Percentiles rank a stretch among this genome's conserved stretches.
Evolutionary conservation across 1,284 basidiomycete species (phyloP).

Genomic region (Volvariella volvacea): DNA sequence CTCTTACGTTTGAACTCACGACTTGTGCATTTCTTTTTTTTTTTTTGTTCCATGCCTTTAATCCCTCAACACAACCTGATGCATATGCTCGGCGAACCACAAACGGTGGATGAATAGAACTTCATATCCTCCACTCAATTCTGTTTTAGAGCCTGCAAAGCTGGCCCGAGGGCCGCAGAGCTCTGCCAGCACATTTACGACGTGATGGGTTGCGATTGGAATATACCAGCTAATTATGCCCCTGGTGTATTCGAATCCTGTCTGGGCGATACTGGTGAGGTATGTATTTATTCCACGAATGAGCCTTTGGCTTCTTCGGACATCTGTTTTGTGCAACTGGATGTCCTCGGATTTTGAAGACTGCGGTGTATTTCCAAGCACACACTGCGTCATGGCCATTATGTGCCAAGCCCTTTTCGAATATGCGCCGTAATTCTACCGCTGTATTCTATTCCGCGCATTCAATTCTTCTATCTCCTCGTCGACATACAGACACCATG

Average conservation of each 20-base stretch:
- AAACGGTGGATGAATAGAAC: constrained; percentile 27
- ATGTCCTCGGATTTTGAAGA: too few species aligned
- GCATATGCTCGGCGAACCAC: too few species aligned
- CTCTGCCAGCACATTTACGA: constrained; percentile 68
- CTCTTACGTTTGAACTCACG: too few species aligned
- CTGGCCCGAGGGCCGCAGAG: constrained; percentile 44
- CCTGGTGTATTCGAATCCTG: constrained; percentile 56
- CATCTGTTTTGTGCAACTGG: too few species aligned
- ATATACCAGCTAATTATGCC: constrained; percentile 62
- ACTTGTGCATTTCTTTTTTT: constrained; percentile 19
- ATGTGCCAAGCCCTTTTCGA: too few species aligned
- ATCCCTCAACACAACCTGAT: too few species aligned
- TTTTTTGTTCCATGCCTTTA: too few species aligned
- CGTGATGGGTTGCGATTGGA: constrained; percentile 58
- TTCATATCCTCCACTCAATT: constrained; percentile 56
- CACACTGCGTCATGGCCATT: too few species aligned
- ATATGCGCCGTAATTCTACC: neutral
- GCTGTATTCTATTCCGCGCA: constrained; percentile 1
- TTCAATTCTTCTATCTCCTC: constrained; percentile 2
- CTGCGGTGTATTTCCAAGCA: too few species aligned
- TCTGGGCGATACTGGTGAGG: constrained; percentile 43
- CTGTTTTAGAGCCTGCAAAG: constrained; percentile 69
- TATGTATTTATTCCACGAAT: constrained; percentile 14
- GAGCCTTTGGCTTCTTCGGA: too few species aligned
- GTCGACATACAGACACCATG: too few species aligned